phyloP scores from a whole-genome alignment of 169 alveolate genomes.

The Plasmodium inui region DNA sequence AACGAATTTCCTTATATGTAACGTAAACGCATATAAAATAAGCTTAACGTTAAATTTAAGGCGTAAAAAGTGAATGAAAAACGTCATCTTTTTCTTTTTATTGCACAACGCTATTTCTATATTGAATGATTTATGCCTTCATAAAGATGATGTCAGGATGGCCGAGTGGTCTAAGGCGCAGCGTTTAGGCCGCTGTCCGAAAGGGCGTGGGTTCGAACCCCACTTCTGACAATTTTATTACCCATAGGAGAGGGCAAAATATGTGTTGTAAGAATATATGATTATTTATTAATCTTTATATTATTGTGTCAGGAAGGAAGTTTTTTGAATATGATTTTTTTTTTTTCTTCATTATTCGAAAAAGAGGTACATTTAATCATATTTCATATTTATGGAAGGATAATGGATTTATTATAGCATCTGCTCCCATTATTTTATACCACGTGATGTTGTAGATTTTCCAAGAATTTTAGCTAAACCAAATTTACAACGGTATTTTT shows the following conservation, averaged over 20 bases:
- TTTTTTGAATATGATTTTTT: not conserved
- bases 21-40: not conserved
- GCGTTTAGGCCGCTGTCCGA: constrained; percentile 99
- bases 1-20: not conserved
- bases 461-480: not conserved
- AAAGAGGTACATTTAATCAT: not conserved
- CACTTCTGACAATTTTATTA: constrained; percentile 89
- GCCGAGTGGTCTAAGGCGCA: constrained; percentile 99
- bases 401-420: not conserved
- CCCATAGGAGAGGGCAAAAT: not conserved
- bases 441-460: not conserved
- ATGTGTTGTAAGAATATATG: not conserved
- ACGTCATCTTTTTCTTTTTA: not conserved
- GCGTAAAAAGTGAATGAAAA: not conserved
- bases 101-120: not conserved
- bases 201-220: constrained; percentile 99
- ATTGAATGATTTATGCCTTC: not conserved
- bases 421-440: not conserved
- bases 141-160: constrained; percentile 87
- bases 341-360: not conserved
- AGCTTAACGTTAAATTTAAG: not conserved
- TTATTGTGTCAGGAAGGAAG: not conserved
- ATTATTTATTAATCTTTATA: not conserved
- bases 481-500: not conserved
- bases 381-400: not conserved